phyloP scores from a whole-genome alignment of 768 basidiomycete species.

The Terana coerulea region DNA sequence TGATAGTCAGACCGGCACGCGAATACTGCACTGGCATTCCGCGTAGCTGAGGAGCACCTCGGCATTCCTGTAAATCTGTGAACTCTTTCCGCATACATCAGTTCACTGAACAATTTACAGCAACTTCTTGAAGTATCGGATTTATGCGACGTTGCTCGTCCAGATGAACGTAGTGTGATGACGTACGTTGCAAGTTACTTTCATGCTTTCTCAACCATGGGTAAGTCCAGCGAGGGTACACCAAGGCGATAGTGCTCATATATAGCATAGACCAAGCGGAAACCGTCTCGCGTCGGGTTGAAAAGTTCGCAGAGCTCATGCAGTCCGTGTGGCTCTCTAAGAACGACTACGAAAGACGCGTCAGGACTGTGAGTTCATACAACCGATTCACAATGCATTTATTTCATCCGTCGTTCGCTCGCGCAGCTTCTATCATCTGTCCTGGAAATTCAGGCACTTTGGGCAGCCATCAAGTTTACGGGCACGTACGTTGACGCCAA shows the following conservation, averaged over 20 bases:
- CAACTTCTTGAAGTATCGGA: slow-evolving; percentile 97
- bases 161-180: slow-evolving; percentile 97
- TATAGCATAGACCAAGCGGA: slow-evolving; percentile 78
- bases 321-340: slow-evolving; percentile 83
- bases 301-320: slow-evolving; percentile 95
- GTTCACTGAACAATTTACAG: slow-evolving; percentile 35
- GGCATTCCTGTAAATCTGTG: slow-evolving; percentile 74
- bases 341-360: slow-evolving; percentile 92
- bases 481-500: slow-evolving; percentile 83
- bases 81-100: slow-evolving; percentile 5
- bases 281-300: slow-evolving; percentile 88
- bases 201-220: slow-evolving; percentile 97
- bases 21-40: slow-evolving; percentile 86
- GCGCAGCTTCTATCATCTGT: slow-evolving; percentile 64
- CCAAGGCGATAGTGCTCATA: not conserved
- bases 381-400: slow-evolving; percentile 4
- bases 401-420: not conserved
- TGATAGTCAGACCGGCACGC: slow-evolving; percentile 70
- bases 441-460: slow-evolving; percentile 60
- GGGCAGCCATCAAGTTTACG: slow-evolving; percentile 62
- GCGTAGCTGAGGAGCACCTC: slow-evolving; percentile 81
- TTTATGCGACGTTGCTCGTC: slow-evolving; percentile 79
- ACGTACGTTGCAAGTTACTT: slow-evolving; percentile 97
- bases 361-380: slow-evolving; percentile 50
- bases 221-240: slow-evolving; percentile 39